Percentiles rank a stretch among this genome's conserved stretches.
Evolutionary conservation across 306 rosid genomes (phyloP).

Genomic region (Citrullus amarus): DNA sequence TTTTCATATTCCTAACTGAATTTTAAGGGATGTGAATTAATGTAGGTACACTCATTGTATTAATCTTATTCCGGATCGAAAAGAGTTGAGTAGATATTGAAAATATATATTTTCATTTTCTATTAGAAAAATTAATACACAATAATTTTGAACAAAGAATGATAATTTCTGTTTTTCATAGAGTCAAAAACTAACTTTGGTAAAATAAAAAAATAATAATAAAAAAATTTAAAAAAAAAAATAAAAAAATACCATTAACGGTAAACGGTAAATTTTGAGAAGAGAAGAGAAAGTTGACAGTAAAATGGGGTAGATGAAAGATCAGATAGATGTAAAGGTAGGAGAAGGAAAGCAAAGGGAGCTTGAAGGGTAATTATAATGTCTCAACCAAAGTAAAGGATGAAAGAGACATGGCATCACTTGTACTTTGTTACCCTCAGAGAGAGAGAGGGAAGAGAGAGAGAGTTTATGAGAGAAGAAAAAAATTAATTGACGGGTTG

Average conservation of each 20-base stretch:
- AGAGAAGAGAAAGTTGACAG: conserved; percentile 18
- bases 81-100: no score
- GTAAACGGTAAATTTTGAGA: conserved; percentile 16
- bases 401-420: conserved; percentile 6
- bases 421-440: conserved; percentile 10
- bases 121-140: not conserved
- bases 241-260: not conserved
- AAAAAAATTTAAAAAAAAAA: no score
- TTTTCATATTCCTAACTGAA: no score
- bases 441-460: not conserved
- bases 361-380: conserved; percentile 7
- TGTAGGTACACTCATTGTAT: no score
- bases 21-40: no score
- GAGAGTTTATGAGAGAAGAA: not conserved
- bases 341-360: conserved; percentile 12
- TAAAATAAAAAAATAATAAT: no score
- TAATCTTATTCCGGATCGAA: no score
- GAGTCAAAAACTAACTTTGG: not conserved
- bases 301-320: not conserved
- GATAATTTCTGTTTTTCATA: not conserved
- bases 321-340: conserved; percentile 1
- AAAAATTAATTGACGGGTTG: not conserved
- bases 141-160: not conserved
- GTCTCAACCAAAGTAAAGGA: conserved; percentile 9
- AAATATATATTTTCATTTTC: no score